Conservation (phyloP, 148 eudicot species). For the Vaccinium corymbosum region DNA sequence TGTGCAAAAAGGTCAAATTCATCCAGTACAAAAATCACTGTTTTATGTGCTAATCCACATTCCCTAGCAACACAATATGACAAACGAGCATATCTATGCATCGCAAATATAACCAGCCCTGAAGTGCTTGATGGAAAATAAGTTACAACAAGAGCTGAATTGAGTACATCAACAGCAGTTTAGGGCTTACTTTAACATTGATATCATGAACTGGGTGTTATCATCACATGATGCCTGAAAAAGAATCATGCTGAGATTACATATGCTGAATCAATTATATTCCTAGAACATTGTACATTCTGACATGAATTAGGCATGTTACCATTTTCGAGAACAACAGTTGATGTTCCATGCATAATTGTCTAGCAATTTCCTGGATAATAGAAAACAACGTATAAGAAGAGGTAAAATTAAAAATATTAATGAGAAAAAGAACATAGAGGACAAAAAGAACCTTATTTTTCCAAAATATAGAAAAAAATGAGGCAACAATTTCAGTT, state of each 20-base stretch:
- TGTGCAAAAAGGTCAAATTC: conserved; percentile 92
- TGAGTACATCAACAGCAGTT: not conserved
- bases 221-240: conserved; percentile 93
- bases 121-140: not conserved
- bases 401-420: conserved; percentile 14
- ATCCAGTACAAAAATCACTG: conserved; percentile 75
- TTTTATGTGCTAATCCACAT: conserved; percentile 97
- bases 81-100: not conserved
- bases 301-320: conserved; percentile 18
- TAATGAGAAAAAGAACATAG: not conserved
- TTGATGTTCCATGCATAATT: conserved; percentile 74
- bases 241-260: conserved; percentile 16
- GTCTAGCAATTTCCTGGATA: conserved; percentile 81
- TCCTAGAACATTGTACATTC: conserved; percentile 16
- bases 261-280: conserved; percentile 1
- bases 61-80: conserved; percentile 47
- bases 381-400: conserved; percentile 9
- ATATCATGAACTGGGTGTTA: conserved; percentile 74
- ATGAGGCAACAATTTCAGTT: not conserved
- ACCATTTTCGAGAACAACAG: conserved; percentile 85
- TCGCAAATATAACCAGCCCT: not conserved
- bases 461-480: not conserved
- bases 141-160: not conserved
- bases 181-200: conserved; percentile 68
- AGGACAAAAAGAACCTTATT: not conserved